phyloP scores from a whole-genome alignment of 1,284 basidiomycete species.

The Ustilago tritici region DNA sequence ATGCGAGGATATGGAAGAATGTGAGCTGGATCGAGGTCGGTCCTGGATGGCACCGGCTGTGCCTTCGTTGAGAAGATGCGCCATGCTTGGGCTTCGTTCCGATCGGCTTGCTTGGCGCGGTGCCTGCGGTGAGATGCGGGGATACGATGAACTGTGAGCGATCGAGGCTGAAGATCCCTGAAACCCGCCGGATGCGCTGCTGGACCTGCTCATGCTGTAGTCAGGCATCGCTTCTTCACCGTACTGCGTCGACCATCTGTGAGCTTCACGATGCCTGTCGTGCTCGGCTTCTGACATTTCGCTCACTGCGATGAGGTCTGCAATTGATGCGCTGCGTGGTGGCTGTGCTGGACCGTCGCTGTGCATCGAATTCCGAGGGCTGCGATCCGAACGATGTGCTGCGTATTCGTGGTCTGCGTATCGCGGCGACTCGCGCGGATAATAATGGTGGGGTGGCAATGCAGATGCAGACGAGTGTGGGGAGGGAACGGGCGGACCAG shows the following conservation, averaged over 20 bases:
- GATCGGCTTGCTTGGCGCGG: constrained; percentile 26
- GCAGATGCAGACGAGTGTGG: constrained; percentile 21
- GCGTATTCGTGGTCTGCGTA: constrained; percentile 18
- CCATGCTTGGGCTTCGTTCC: constrained; percentile 55
- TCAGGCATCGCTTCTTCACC: constrained; percentile 18
- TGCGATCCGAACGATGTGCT: constrained; percentile 22
- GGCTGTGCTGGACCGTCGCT: constrained; percentile 17
- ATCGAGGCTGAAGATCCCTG: constrained; percentile 14
- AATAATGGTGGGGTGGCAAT: constrained; percentile 4
- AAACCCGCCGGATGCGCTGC: constrained; percentile 39
- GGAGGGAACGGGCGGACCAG: constrained; percentile 13
- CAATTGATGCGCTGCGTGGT: constrained; percentile 42
- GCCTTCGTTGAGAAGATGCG: constrained; percentile 49
- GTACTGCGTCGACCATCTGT: constrained; percentile 17
- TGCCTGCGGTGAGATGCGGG: constrained; percentile 22
- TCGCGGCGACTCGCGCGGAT: constrained; percentile 7
- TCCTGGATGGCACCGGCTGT: constrained; percentile 48
- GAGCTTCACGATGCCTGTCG: constrained; percentile 20
- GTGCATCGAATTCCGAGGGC: constrained; percentile 26
- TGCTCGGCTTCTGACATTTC: constrained; percentile 48
- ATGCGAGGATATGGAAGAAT: constrained; percentile 48
- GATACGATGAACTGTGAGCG: constrained; percentile 24
- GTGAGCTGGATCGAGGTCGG: constrained; percentile 44
- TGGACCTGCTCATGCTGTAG: constrained; percentile 48
- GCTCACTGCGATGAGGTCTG: constrained; percentile 46